Conservation (phyloP, 2,329 filamentous ascomycete species). For the Juglanconis oblonga region DNA sequence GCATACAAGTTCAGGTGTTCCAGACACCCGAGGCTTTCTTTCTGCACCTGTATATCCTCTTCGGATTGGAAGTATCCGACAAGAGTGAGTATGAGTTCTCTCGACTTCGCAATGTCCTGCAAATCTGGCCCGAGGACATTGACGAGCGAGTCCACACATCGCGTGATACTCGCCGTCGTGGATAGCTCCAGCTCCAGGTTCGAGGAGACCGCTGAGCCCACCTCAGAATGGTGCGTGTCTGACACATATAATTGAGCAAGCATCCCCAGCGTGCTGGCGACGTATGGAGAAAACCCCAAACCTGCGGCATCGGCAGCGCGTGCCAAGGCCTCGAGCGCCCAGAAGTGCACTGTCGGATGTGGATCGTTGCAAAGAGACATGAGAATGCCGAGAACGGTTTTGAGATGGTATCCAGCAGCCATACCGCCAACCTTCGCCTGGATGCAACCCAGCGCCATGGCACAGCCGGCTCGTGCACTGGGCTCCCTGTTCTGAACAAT, state of each 20-base stretch:
- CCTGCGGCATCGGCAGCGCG: constrained; percentile 89
- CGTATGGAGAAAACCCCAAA: constrained; percentile 85
- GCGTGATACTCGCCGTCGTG: constrained; percentile 77
- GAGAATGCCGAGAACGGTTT: constrained; percentile 95
- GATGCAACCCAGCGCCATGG: constrained; percentile 88
- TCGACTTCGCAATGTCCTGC: constrained; percentile 86
- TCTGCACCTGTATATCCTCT: constrained; percentile 65
- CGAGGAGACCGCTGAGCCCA: constrained; percentile 75
- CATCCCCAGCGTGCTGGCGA: constrained; percentile 88
- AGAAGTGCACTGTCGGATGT: constrained; percentile 92
- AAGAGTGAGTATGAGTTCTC: constrained; percentile 85
- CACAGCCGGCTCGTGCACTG: constrained; percentile 88
- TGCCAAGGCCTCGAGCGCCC: constrained; percentile 86
- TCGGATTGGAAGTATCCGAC: constrained; percentile 80
- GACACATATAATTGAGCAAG: constrained; percentile 88
- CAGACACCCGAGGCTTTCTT: constrained; percentile 76
- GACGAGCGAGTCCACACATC: constrained; percentile 91
- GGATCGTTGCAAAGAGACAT: constrained; percentile 97
- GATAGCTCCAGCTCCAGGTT: constrained; percentile 86
- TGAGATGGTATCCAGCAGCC: constrained; percentile 93
- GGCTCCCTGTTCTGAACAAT: constrained; percentile 94
- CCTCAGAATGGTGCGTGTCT: constrained; percentile 87
- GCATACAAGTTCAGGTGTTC: constrained; percentile 93
- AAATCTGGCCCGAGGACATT: constrained; percentile 95
- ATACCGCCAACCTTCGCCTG: constrained; percentile 95